These are phyloP conservation scores for Sesbania bispinosa DNA, from an alignment of 306 rosid species.

Conservation along the genomic window DNA sequence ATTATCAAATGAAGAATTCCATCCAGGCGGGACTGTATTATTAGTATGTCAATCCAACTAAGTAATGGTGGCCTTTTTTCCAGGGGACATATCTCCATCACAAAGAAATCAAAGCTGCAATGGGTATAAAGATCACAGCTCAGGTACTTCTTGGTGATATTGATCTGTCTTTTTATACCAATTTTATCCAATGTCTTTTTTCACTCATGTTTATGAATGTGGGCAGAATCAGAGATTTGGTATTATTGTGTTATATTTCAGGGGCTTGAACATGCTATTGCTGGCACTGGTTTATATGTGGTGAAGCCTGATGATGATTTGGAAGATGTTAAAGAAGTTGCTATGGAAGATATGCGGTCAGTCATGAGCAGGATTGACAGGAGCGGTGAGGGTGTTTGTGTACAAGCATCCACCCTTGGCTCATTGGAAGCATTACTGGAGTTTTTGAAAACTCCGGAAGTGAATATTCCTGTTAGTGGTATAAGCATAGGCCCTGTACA, in stretches of 20 bases:
- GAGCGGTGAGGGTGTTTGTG: conserved; percentile 96
- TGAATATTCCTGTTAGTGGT: conserved; percentile 92
- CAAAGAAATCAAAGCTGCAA: conserved; percentile 96
- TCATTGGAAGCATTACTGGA: conserved; percentile 94
- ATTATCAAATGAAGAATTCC: background rate
- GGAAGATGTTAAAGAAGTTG: conserved; percentile 67
- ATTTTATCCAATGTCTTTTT: background rate
- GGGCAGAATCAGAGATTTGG: background rate
- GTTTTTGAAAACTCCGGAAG: conserved; percentile 84
- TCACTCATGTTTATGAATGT: background rate
- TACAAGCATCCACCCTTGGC: conserved; percentile 96
- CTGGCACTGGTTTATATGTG: conserved; percentile 82
- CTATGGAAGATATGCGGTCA: conserved; percentile 81
- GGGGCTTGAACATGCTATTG: conserved; percentile 99
- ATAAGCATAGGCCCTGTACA: conserved; percentile 96
- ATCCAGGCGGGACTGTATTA: background rate
- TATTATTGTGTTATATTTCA: conserved; percentile 30
- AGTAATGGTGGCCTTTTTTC: conserved; percentile 36
- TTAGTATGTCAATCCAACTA: conserved; percentile 1
- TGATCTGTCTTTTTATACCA: conserved; percentile 11
- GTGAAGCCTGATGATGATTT: conserved; percentile 84
- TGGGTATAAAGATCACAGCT: conserved; percentile 93
- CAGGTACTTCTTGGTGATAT: conserved; percentile 57
- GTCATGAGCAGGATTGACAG: conserved; percentile 87
- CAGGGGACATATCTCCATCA: conserved; percentile 93